phyloP scores from a whole-genome alignment of 2,329 filamentous ascomycete genomes.

The Colletotrichum eremochloae region DNA sequence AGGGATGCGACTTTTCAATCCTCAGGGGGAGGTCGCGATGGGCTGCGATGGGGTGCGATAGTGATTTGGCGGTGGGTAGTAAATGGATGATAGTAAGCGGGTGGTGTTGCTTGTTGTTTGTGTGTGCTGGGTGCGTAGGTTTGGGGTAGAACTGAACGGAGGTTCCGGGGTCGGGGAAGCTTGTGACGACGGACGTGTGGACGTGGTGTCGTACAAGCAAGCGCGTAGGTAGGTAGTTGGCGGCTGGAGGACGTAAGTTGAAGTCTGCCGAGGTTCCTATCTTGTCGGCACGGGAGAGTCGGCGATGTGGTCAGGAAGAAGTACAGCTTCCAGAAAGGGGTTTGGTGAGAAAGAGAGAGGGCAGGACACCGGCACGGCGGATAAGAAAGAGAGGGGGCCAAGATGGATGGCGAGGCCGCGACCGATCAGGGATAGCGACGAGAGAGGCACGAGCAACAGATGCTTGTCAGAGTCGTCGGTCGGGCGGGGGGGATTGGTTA shows the following conservation, averaged over 20 bases:
- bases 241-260: background rate
- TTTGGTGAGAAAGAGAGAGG: background rate
- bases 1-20: background rate
- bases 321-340: background rate
- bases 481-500: background rate
- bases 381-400: constrained; percentile 7
- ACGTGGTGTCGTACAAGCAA: constrained; percentile 7
- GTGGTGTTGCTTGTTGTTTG: constrained; percentile 9
- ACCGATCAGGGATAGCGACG: constrained; percentile 1
- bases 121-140: background rate
- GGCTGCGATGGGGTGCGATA: background rate
- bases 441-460: constrained; percentile 19
- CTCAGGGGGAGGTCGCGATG: background rate
- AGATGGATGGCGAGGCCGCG: constrained; percentile 13
- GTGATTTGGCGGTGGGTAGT: background rate
- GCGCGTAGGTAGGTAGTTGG: background rate
- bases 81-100: background rate
- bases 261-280: constrained; percentile 2
- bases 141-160: constrained; percentile 22
- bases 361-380: constrained; percentile 1
- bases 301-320: background rate
- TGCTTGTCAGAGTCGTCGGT: constrained; percentile 12
- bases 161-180: constrained; percentile 35
- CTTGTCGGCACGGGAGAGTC: background rate
- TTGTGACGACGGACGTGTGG: constrained; percentile 22